Conservation (phyloP, 345 rosid genomes). For the Capsella bursapastoris region DNA sequence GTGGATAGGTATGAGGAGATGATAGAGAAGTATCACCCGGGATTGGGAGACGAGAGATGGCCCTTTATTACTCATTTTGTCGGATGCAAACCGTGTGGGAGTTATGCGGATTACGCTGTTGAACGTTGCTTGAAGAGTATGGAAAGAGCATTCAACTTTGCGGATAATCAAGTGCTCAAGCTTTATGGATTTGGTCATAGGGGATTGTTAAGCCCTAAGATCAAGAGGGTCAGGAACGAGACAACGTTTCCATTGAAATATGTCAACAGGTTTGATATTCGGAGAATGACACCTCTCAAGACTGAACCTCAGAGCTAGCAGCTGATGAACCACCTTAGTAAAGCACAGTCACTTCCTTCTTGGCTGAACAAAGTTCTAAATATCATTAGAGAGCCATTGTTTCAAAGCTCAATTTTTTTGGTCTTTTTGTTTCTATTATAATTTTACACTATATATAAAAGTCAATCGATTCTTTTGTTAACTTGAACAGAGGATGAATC, state of each 20-base stretch:
- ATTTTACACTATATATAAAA: background rate
- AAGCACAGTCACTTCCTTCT: background rate
- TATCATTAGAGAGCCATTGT: constrained; percentile 4
- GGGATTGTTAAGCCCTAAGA: constrained; percentile 92
- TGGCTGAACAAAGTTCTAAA: background rate
- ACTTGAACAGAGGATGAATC: constrained; percentile 4
- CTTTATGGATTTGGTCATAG: constrained; percentile 89
- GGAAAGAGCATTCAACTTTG: constrained; percentile 96
- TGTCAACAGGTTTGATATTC: constrained; percentile 80
- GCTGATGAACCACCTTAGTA: background rate
- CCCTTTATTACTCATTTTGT: constrained; percentile 95
- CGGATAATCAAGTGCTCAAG: constrained; percentile 90
- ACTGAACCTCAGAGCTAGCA: constrained; percentile 49
- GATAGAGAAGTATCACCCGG: constrained; percentile 93
- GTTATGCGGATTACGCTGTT: constrained; percentile 94
- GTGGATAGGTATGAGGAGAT: constrained; percentile 95
- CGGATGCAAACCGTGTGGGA: constrained; percentile 96
- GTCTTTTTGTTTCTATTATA: background rate
- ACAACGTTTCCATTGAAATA: constrained; percentile 66
- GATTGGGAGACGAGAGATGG: constrained; percentile 96
- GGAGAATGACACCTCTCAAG: constrained; percentile 49
- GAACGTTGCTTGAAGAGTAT: constrained; percentile 86
- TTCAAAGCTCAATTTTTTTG: background rate
- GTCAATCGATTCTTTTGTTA: constrained; percentile 9
- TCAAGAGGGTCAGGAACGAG: constrained; percentile 87